These are phyloP conservation scores for Backusella tarrabulga DNA, from an alignment of 192 early-diverging fungal genomes.

Conservation along the genomic window DNA sequence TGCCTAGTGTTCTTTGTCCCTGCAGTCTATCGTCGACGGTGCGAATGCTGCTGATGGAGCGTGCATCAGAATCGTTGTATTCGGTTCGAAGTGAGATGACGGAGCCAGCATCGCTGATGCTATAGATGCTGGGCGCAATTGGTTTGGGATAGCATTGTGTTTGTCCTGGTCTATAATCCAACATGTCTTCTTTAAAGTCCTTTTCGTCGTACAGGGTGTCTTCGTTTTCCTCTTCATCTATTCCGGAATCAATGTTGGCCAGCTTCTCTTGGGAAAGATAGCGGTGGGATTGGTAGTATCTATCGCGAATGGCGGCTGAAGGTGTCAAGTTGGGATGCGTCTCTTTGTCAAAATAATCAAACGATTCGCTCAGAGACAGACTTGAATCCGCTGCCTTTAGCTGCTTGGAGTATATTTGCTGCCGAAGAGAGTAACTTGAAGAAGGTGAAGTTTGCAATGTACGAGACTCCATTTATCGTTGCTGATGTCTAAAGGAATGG, in stretches of 20 bases:
- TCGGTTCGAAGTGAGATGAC: slow-evolving; percentile 22
- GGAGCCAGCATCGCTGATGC: slow-evolving; percentile 18
- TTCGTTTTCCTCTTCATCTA: background rate
- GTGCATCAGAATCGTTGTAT: slow-evolving; percentile 25
- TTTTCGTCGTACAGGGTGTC: background rate
- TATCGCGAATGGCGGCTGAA: slow-evolving; percentile 30
- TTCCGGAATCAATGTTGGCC: background rate
- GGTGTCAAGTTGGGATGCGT: slow-evolving; percentile 8
- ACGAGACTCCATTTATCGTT: background rate
- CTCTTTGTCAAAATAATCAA: background rate
- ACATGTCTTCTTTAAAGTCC: slow-evolving; percentile 8
- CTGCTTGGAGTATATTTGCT: background rate
- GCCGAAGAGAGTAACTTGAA: background rate
- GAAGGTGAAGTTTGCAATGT: background rate
- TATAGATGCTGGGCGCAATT: slow-evolving; percentile 7
- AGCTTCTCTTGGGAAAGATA: background rate
- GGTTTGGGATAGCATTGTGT: background rate
- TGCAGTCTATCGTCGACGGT: slow-evolving; percentile 13
- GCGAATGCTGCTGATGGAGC: slow-evolving; percentile 16
- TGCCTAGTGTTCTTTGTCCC: background rate
- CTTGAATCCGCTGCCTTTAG: background rate
- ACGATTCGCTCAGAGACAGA: background rate
- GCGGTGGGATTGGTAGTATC: slow-evolving; percentile 28
- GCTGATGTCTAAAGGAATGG: background rate
- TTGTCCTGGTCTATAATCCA: slow-evolving; percentile 18